Evolutionary conservation across 1,284 basidiomycete genomes (phyloP), one percentile per base, ranked within the genome.

Genomic region (Pseudomicrostroma phylloplanum): DNA sequence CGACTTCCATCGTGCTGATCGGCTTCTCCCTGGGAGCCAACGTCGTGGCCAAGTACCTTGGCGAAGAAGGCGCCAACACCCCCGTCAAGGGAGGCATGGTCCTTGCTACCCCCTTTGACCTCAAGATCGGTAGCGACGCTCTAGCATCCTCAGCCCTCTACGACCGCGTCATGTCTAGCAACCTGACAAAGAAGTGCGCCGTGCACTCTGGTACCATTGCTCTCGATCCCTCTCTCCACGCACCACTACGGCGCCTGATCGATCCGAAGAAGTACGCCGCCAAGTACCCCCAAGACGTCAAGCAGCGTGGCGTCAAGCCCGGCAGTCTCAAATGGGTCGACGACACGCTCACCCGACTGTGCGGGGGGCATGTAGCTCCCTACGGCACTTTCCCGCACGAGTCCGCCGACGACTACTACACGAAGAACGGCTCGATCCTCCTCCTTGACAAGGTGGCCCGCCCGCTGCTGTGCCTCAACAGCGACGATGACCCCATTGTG

Each of bases 21-120:
- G 94, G 90, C 12, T 98, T 96, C 82, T 96, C 91, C 2, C 85
- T 99, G 55, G 96, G 94, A 57, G 91, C 92, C 43, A 91, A 91
- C 73, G 88, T 97, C 49, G 81, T 98, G 66, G 88, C 90, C n/a
- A 86, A 91, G 66, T 96, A 96, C 80, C 82, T 94, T 56, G 92
- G 90, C 6, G 88, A 96, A 80, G 89, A 93, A 76, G 89, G 89
- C 9, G 83, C 85, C n/a, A 74, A 82, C 9, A 89, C 87, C 64
- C 86, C 91, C n/a, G 81, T 98, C 19, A 62, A 71, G 1, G 75
- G 67, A 11, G 92, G 85, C 26, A 87, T 89, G 78, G 86, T 86
- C 21, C 81, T 97, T 30, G 92, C 85, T 41, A 71, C 91, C 84
- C 91, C 91, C 9, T 92, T 89, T 87, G 84, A 91, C 77, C 81